Percentiles rank a stretch among this genome's conserved stretches.
Evolutionary conservation across 2,329 filamentous ascomycete species (phyloP).

Genomic region (Pseudogymnoascus sp.): DNA sequence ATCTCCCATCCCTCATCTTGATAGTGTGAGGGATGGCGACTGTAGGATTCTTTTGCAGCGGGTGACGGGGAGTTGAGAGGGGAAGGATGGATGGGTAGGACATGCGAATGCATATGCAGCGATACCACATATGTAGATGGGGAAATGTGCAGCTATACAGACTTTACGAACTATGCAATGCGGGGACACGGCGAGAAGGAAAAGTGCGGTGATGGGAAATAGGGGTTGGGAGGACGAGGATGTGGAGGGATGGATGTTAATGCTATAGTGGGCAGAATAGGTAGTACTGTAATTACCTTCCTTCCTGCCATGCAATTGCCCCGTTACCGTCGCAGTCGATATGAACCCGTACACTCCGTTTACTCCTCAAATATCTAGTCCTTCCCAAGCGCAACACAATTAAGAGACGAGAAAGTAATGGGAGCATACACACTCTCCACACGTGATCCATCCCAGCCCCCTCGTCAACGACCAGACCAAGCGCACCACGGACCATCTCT

Average conservation of each 20-base stretch:
- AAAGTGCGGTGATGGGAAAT: not conserved
- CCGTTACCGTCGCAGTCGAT: not conserved
- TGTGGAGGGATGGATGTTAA: not conserved
- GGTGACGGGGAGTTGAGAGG: not conserved
- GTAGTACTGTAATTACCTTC: not conserved
- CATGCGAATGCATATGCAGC: not conserved
- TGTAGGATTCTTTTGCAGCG: not conserved
- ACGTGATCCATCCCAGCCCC: not conserved
- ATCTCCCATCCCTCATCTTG: not conserved
- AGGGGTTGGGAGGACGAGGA: not conserved
- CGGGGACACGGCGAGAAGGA: not conserved
- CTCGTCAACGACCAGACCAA: not conserved
- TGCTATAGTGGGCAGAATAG: not conserved
- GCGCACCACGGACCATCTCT: not conserved
- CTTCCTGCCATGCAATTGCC: not conserved
- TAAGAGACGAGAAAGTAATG: too few species aligned
- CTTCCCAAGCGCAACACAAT: too few species aligned
- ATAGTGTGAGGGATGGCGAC: not conserved
- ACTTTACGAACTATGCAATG: not conserved
- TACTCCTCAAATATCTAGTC: too few species aligned
- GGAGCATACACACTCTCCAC: not conserved
- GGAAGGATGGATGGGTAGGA: not conserved
- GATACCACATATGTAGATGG: not conserved
- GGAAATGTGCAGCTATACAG: not conserved
- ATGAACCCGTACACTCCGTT: not conserved